phyloP scores from a whole-genome alignment of 768 basidiomycete species.

The Mycena capillaripes region DNA sequence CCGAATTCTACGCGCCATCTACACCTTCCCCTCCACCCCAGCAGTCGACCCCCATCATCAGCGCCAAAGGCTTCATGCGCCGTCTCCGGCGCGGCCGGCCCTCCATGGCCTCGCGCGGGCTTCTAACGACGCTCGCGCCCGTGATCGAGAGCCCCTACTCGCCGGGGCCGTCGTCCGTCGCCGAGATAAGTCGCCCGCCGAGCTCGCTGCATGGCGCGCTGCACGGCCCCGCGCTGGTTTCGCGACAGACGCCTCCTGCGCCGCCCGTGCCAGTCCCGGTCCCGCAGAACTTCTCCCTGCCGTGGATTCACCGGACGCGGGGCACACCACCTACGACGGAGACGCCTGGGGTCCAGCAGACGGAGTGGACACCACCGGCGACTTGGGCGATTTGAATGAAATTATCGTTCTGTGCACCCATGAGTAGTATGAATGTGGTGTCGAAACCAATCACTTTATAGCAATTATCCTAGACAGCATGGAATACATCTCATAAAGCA shows the following conservation, averaged over 20 bases:
- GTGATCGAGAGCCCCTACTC: slow-evolving; percentile 15
- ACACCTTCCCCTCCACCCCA: neutral
- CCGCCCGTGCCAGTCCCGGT: neutral
- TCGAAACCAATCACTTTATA: no score
- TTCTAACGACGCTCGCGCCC: slow-evolving; percentile 26
- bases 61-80: slow-evolving; percentile 33
- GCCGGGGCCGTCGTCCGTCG: neutral
- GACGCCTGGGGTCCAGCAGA: no score
- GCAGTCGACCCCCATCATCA: neutral
- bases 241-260: neutral
- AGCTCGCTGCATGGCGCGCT: slow-evolving; percentile 5
- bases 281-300: slow-evolving; percentile 15
- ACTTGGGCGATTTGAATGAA: neutral
- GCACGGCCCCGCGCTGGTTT: neutral
- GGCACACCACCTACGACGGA: neutral
- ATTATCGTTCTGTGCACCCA: neutral
- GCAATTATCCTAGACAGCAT: no score
- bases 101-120: slow-evolving; percentile 26
- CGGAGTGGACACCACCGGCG: neutral
- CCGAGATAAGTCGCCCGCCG: slow-evolving; percentile 24
- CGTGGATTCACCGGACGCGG: slow-evolving; percentile 31
- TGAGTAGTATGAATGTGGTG: no score
- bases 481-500: no score
- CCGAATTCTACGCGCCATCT: neutral
- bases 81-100: slow-evolving; percentile 19